Conservation (phyloP, 805 yeast genomes). For the Yueomyces sp. region DNA sequence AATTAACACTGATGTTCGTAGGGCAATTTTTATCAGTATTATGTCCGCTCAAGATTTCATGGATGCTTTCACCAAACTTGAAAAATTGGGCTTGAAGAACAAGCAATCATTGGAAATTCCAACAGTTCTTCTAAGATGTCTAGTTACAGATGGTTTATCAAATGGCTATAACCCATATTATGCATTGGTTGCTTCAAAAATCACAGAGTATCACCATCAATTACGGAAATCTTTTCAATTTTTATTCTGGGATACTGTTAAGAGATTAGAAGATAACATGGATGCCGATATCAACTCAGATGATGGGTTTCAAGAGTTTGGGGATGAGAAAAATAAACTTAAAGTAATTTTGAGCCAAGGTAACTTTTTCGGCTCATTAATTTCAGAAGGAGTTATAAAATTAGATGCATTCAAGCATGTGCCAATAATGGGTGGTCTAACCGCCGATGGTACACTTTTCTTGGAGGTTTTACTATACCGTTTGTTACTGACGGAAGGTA, state of each 20-base stretch:
- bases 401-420: slow-evolving; percentile 61
- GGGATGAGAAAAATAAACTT: slow-evolving; percentile 42
- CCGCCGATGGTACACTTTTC: slow-evolving; percentile 49
- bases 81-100: slow-evolving; percentile 63
- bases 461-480: slow-evolving; percentile 62
- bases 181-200: slow-evolving; percentile 60
- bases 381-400: slow-evolving; percentile 62
- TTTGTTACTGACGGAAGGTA: slow-evolving; percentile 50
- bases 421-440: slow-evolving; percentile 56
- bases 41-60: slow-evolving; percentile 91
- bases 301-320: slow-evolving; percentile 20
- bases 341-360: slow-evolving; percentile 61
- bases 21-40: slow-evolving; percentile 85
- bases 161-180: slow-evolving; percentile 82
- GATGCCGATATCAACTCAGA: slow-evolving; percentile 27
- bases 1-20: slow-evolving; percentile 90
- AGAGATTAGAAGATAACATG: slow-evolving; percentile 40
- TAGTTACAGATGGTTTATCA: slow-evolving; percentile 44
- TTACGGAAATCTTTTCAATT: slow-evolving; percentile 80
- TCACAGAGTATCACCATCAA: slow-evolving; percentile 56
- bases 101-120: slow-evolving; percentile 83
- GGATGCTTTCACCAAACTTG: slow-evolving; percentile 74
- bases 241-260: slow-evolving; percentile 73
- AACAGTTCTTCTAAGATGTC: slow-evolving; percentile 72
- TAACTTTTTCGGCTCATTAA: slow-evolving; percentile 61